Percentiles rank a stretch among this genome's conserved stretches.
Evolutionary conservation across 1,284 basidiomycete genomes (phyloP).

Genomic region (Ustilago tritici): DNA sequence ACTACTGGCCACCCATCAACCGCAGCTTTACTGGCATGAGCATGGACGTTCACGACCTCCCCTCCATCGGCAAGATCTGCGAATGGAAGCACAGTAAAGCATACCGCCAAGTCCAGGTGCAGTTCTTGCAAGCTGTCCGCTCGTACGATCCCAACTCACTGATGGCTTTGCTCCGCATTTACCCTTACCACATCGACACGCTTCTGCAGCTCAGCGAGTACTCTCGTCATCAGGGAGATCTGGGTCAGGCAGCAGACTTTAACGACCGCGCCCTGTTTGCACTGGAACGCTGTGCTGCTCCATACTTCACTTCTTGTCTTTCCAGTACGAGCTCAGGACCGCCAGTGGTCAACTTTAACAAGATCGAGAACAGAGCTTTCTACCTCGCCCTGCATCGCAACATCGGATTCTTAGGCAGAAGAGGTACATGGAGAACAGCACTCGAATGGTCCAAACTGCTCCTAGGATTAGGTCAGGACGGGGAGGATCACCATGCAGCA

Average conservation of each 20-base stretch:
- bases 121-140: conserved; percentile 66
- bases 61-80: conserved; percentile 49
- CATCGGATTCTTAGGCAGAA: conserved; percentile 60
- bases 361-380: conserved; percentile 65
- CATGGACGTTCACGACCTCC: conserved; percentile 59
- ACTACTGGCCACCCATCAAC: conserved; percentile 64
- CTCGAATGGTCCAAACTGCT: conserved; percentile 68
- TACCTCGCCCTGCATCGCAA: conserved; percentile 66
- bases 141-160: conserved; percentile 65
- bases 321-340: conserved; percentile 57
- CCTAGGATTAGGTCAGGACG: conserved; percentile 55
- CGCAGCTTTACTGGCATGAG: conserved; percentile 65
- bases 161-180: conserved; percentile 60
- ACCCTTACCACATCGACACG: conserved; percentile 68
- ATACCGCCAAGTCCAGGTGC: conserved; percentile 64
- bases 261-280: conserved; percentile 67
- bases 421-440: conserved; percentile 68
- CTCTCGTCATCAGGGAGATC: conserved; percentile 66
- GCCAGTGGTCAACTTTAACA: conserved; percentile 59
- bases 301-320: conserved; percentile 60
- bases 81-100: conserved; percentile 62
- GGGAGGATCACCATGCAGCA: conserved; percentile 65
- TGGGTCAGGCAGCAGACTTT: conserved; percentile 67
- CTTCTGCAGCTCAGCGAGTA: conserved; percentile 66
- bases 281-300: conserved; percentile 60